phyloP scores from a whole-genome alignment of 352 stramenopile genomes.

The Peronospora destructor region DNA sequence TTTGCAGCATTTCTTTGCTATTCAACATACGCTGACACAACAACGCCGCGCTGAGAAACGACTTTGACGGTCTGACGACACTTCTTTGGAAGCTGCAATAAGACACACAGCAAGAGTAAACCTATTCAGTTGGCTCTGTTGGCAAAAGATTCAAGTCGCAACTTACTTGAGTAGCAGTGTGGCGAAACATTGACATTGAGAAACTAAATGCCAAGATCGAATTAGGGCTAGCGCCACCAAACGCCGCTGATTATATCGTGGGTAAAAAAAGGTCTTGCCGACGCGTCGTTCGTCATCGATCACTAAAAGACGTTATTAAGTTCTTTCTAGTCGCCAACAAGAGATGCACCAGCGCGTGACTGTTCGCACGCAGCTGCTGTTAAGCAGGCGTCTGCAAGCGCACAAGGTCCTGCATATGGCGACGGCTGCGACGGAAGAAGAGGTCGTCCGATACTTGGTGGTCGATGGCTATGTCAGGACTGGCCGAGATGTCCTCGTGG shows the following conservation, averaged over 20 bases:
- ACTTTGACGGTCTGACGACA: conserved; percentile 14
- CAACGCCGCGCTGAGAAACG: conserved; percentile 25
- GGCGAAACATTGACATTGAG: conserved; percentile 20
- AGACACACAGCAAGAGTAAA: not conserved
- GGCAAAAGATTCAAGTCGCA: not conserved
- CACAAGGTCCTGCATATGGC: conserved; percentile 12
- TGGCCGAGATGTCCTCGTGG: conserved; percentile 49
- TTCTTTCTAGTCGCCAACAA: conserved; percentile 8
- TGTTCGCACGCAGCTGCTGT: conserved; percentile 1
- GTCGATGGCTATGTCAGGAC: conserved; percentile 67
- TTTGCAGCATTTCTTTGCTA: not conserved
- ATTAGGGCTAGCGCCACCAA: conserved; percentile 17
- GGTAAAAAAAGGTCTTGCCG: conserved; percentile 2
- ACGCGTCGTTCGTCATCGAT: conserved; percentile 11
- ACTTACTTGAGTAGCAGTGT: conserved; percentile 18
- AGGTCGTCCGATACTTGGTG: conserved; percentile 53
- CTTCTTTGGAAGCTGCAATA: conserved; percentile 15
- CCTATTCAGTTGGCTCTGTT: not conserved
- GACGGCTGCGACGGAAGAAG: conserved; percentile 4
- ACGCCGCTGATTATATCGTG: conserved; percentile 7
- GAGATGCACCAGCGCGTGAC: conserved; percentile 19
- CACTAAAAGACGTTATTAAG: not conserved
- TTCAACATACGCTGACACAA: conserved; percentile 28
- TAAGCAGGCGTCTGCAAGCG: not conserved
- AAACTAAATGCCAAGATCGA: not conserved